phyloP scores from a whole-genome alignment of 2,329 filamentous ascomycete species.

The Didymella keratinophila region DNA sequence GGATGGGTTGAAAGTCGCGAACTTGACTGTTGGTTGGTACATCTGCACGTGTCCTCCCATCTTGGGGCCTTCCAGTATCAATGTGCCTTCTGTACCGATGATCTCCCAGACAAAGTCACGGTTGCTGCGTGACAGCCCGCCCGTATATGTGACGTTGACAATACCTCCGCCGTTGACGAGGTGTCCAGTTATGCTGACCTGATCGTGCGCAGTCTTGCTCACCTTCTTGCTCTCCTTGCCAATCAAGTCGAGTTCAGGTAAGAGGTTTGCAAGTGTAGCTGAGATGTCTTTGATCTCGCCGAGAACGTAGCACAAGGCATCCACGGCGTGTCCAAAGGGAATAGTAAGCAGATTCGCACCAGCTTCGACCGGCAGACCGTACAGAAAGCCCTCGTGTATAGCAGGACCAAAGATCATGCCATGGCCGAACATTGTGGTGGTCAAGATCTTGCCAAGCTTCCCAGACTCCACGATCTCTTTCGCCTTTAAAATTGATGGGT shows the following conservation, averaged over 20 bases:
- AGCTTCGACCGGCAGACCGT: slow-evolving; percentile 59
- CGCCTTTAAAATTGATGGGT: slow-evolving; percentile 52
- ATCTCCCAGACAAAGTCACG: slow-evolving; percentile 50
- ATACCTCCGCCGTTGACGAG: slow-evolving; percentile 36
- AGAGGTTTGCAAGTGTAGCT: slow-evolving; percentile 37
- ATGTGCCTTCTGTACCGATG: slow-evolving; percentile 47
- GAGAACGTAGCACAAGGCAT: slow-evolving; percentile 42
- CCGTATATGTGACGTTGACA: slow-evolving; percentile 36
- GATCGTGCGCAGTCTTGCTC: slow-evolving; percentile 42
- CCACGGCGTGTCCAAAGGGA: slow-evolving; percentile 49
- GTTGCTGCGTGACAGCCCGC: slow-evolving; percentile 29
- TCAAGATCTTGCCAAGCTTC: slow-evolving; percentile 55
- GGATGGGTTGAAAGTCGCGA: slow-evolving; percentile 46
- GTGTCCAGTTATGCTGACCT: slow-evolving; percentile 34
- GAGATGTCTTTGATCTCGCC: slow-evolving; percentile 39
- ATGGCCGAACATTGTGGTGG: slow-evolving; percentile 42
- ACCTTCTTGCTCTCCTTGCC: slow-evolving; percentile 32
- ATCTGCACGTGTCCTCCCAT: slow-evolving; percentile 51
- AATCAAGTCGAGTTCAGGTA: slow-evolving; percentile 31
- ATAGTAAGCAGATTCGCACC: slow-evolving; percentile 55
- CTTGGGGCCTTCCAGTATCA: slow-evolving; percentile 38
- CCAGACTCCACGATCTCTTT: slow-evolving; percentile 54
- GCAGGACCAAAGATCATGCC: slow-evolving; percentile 34
- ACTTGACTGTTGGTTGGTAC: slow-evolving; percentile 51
- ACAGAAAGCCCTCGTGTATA: slow-evolving; percentile 47